Evolutionary conservation across 2,329 filamentous ascomycete species (phyloP), one percentile per base, ranked within the genome.

Genomic region (Alternaria novae-zelandiae): DNA sequence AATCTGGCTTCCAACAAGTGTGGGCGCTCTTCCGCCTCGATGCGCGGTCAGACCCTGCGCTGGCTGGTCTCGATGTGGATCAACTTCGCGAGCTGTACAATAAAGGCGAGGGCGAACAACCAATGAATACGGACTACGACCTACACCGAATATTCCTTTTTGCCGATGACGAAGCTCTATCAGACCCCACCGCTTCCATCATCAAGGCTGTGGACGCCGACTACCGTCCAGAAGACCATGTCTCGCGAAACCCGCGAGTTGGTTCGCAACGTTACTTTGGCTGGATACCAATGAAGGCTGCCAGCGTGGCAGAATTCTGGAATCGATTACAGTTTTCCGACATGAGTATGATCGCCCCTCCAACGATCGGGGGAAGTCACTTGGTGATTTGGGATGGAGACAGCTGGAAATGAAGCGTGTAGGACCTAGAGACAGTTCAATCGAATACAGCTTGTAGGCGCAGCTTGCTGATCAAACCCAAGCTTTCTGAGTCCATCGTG

Each of bases 11-110:
- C 13, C 64, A 66, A 36, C 36, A 56, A 11, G 1, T 64, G 13
- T 63, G 63, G 54, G 59, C 54, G 12, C 60, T 69, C 30, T 70
- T 70, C 45, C 57, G 55, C 26, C 57, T 69, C 15, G 66, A 70
- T 54, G 58, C 63, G 36, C 66, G 63, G 26, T 66, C 62, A 41
- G 62, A 69, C 23, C 21, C 50, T 46, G 51, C 62, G 8, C 58
- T 67, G 15, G 57, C 54, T 11, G 55, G 60, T 43, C 64, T 69
- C 5, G 30, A 55, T 36, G 57, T 64, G 20, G 61, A 68, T 17
- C 62, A 69, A 32, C 47, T 70, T 46, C 66, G 66, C 36, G 26
- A 56, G 50, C 28, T 63, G 23, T 70, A 67, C 51, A 67, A 59
- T 20, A 54, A 32, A 32, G 21, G 32, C 26, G 59, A 68, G 11